Percentiles rank a stretch among this genome's conserved stretches.
phyloP scores from a whole-genome alignment of 1,139 yeast species.

The Protomyces lactucae-debilis region DNA sequence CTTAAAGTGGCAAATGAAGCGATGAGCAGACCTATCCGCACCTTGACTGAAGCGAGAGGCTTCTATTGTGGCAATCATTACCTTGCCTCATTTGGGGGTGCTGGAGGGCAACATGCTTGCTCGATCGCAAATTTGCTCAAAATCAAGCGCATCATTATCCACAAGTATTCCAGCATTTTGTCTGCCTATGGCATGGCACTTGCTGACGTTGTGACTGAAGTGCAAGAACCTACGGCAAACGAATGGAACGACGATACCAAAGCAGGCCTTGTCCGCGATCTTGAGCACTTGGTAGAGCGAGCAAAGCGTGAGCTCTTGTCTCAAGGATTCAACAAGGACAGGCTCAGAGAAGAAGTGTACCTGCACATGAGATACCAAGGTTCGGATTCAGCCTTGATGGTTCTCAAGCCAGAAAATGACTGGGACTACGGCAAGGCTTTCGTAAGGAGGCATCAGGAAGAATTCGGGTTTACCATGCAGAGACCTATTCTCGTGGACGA shows the following conservation, averaged over 20 bases:
- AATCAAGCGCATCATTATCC: slow-evolving; percentile 45
- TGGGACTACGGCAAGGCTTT: slow-evolving; percentile 44
- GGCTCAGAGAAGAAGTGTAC: slow-evolving; percentile 53
- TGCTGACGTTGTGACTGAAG: slow-evolving; percentile 55
- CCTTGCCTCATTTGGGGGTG: slow-evolving; percentile 52
- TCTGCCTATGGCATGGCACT: slow-evolving; percentile 53
- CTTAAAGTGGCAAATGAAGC: slow-evolving; percentile 50
- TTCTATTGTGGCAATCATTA: slow-evolving; percentile 44
- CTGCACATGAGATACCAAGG: slow-evolving; percentile 80
- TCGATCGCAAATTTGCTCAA: slow-evolving; percentile 48
- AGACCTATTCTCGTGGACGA: slow-evolving; percentile 72
- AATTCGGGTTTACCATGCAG: slow-evolving; percentile 65
- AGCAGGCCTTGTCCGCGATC: slow-evolving; percentile 39
- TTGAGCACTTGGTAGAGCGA: slow-evolving; percentile 40
- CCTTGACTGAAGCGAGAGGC: slow-evolving; percentile 52
- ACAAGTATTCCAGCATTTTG: slow-evolving; percentile 48
- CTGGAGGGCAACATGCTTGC: slow-evolving; percentile 54
- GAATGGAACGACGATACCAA: slow-evolving; percentile 40
- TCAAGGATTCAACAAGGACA: slow-evolving; percentile 48
- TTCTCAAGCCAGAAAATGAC: slow-evolving; percentile 41
- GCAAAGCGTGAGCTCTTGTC: slow-evolving; percentile 42
- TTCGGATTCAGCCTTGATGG: slow-evolving; percentile 79
- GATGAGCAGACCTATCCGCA: slow-evolving; percentile 50
- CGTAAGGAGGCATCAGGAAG: slow-evolving; percentile 52
- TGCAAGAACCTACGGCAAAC: slow-evolving; percentile 51